Conservation (phyloP, 2,329 filamentous ascomycete species). For the Fusarium annulatum region DNA sequence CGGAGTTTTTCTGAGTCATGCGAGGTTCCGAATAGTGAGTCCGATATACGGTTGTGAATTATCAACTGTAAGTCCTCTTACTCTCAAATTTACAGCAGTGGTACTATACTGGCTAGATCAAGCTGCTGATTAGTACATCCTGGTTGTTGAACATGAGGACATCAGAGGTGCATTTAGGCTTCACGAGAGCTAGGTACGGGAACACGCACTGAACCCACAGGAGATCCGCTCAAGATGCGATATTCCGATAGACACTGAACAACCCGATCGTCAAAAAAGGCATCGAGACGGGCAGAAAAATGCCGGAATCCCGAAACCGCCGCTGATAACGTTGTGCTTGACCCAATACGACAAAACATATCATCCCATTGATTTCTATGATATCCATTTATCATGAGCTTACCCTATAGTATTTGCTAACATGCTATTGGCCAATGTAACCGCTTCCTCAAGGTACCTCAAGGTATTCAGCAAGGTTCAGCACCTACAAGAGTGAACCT, state of each 20-base stretch:
- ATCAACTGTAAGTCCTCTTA: not conserved
- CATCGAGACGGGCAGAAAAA: not conserved
- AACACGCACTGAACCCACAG: not conserved
- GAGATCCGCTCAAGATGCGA: not conserved
- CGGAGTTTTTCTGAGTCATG: conserved; percentile 30
- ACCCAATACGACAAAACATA: not conserved
- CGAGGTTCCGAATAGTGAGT: conserved; percentile 3
- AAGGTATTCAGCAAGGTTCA: not conserved
- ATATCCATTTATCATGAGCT: not conserved
- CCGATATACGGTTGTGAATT: not conserved
- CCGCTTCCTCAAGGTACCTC: not conserved
- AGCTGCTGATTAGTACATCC: not conserved
- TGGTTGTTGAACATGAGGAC: not conserved
- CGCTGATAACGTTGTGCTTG: not conserved
- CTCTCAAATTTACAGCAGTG: no score
- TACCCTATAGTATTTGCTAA: not conserved
- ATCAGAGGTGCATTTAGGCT: not conserved
- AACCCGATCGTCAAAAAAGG: not conserved
- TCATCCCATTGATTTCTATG: not conserved
- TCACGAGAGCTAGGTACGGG: not conserved
- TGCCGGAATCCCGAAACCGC: not conserved
- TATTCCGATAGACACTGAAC: not conserved
- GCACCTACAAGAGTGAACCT: not conserved
- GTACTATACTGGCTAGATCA: not conserved
- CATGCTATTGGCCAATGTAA: not conserved